phyloP scores from a whole-genome alignment of 495 filamentous ascomycete genomes.

The Opeltia flavorubescens region DNA sequence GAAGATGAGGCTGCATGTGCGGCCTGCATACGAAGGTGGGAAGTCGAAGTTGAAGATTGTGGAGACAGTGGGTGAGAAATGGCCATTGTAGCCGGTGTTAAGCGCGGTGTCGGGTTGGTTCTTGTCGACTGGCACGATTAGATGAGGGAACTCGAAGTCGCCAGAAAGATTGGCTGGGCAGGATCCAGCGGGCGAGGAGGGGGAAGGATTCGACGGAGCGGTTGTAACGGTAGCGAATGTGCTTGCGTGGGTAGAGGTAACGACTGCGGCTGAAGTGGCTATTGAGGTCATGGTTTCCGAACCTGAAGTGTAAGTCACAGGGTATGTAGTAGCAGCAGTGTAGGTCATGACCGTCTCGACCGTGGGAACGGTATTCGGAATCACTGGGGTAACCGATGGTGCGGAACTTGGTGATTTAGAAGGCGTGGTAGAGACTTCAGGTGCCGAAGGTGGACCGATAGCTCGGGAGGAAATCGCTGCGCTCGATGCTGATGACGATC shows the following conservation, averaged over 20 bases:
- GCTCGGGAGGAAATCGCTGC: conserved; percentile 8
- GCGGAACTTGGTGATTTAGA: neutral
- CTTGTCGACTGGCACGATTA: conserved; percentile 52
- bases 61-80: conserved; percentile 39
- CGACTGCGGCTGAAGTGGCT: neutral
- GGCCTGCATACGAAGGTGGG: conserved; percentile 32
- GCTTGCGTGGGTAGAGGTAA: neutral
- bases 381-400: neutral
- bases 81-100: conserved; percentile 39
- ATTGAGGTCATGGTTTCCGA: neutral
- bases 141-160: conserved; percentile 45
- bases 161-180: conserved; percentile 40
- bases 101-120: conserved; percentile 33
- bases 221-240: neutral
- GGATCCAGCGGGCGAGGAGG: neutral
- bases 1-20: conserved; percentile 53
- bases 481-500: conserved; percentile 14
- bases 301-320: neutral
- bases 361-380: neutral
- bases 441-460: conserved; percentile 6
- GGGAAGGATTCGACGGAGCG: neutral
- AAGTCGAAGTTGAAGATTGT: conserved; percentile 60
- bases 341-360: neutral
- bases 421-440: conserved; percentile 14
- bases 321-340: neutral